These are phyloP conservation scores for Russula sp. DNA, from an alignment of 768 basidiomycete species.

Conservation along the genomic window DNA sequence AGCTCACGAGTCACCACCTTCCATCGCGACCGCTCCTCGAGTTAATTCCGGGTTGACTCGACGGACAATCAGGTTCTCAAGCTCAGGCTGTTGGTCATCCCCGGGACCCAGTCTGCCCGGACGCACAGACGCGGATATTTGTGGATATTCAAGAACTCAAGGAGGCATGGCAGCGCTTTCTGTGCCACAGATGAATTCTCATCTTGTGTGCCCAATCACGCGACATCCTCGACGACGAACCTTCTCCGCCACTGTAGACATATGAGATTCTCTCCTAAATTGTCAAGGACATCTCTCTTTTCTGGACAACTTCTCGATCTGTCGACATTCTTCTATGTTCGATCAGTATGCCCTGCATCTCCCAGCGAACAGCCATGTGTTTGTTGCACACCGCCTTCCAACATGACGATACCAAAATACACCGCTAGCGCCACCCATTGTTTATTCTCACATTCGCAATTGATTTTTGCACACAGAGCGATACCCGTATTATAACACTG, in stretches of 20 bases:
- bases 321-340: not conserved
- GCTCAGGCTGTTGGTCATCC: conserved; percentile 1
- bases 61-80: not conserved
- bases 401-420: conserved; percentile 1
- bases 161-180: not conserved
- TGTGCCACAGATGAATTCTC: not conserved
- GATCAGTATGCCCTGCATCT: not conserved
- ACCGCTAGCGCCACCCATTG: not conserved
- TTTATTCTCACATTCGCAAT: not conserved
- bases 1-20: not conserved
- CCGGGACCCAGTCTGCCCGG: not conserved
- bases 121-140: not conserved
- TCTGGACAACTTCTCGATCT: not conserved
- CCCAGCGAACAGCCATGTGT: not conserved
- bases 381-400: not conserved
- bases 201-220: not conserved
- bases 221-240: conserved; percentile 21
- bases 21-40: not conserved
- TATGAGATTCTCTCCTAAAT: conserved; percentile 7
- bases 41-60: not conserved
- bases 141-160: conserved; percentile 1
- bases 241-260: conserved; percentile 22
- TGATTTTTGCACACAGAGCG: not conserved
- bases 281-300: not conserved
- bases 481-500: conserved; percentile 8